Conservation (phyloP, 495 filamentous ascomycete genomes). For the Durotheca rogersii region DNA sequence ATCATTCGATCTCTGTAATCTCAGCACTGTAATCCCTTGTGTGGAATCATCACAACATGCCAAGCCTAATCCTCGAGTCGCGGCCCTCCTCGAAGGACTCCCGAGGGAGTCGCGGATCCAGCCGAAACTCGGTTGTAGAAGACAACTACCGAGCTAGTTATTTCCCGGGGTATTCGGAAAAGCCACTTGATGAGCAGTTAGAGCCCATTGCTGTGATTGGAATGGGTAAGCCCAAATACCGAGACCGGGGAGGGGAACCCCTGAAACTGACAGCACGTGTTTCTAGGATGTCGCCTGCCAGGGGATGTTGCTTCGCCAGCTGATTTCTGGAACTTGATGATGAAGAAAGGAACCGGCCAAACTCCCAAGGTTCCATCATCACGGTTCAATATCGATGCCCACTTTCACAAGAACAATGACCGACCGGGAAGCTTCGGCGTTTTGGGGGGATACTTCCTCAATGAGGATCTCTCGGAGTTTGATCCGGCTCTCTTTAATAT, state of each 20-base stretch:
- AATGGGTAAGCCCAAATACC: slow-evolving; percentile 49
- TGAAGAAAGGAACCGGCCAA: slow-evolving; percentile 19
- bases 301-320: slow-evolving; percentile 17
- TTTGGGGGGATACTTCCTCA: slow-evolving; percentile 42
- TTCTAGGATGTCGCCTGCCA: slow-evolving; percentile 19
- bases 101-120: too few species aligned
- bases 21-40: too few species aligned
- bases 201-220: slow-evolving; percentile 52
- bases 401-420: slow-evolving; percentile 13
- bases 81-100: too few species aligned
- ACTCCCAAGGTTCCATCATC: slow-evolving; percentile 15
- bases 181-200: too few species aligned
- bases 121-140: too few species aligned
- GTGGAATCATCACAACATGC: too few species aligned
- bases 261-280: slow-evolving; percentile 40
- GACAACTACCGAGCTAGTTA: too few species aligned
- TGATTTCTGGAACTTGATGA: slow-evolving; percentile 53
- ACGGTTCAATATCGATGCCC: slow-evolving; percentile 22
- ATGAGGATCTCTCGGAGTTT: slow-evolving; percentile 38
- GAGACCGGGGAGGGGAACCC: slow-evolving; percentile 55
- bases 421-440: slow-evolving; percentile 15
- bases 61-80: too few species aligned
- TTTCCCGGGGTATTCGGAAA: too few species aligned
- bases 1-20: too few species aligned
- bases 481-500: slow-evolving; percentile 48